Base-by-base conservation (phyloP, 2,329 filamentous ascomycete species). In the Paraphoma sp. region DNA sequence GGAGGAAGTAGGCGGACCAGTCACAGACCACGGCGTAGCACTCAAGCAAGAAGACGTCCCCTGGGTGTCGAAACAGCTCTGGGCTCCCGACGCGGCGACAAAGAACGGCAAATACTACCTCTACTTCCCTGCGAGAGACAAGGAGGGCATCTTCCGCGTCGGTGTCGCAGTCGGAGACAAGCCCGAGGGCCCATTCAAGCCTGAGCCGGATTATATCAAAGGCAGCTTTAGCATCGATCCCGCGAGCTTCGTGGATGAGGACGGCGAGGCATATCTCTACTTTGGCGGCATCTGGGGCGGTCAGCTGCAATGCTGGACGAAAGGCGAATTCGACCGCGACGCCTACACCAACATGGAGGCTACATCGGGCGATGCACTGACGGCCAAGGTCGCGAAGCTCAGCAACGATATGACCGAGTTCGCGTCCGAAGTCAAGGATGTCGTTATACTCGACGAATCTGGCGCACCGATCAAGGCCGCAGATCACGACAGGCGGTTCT, bases 231-330 rank as follows among this genome's bases (percentile, higher is more conserved):
- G 87, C 68, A 92, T 93, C 69, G 90, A 93, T 70, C 90, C 90
- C 0, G 90, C 90, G 11, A 83, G 81, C 33, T 91, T 93, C 61
- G 89, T 93, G 14, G 90, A 93, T 70, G 86, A 85, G 44, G 85
- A 89, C 63, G 84, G 81, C 9, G 72, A 82, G 49, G 86, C 84
- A 3, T 91, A 90, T 71, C 73, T 91, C 18, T 93, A 92, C 76
- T 92, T 93, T 64, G 90, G 90, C 44, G 90, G 90, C 0, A 83
- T 93, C 18, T 93, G 90, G 90, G 90, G 90, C 55, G 90, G 90
- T 0, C 90, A 93, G 77, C 79, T 93, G 62, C 89, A 93, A 75
- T 92, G 89, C 79, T 93, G 90, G 84, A 81, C 83, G 63, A 76
- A 75, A 29, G 83, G 85, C 33, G 76, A 82, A 59, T 93, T 88